These are phyloP conservation scores for Sonneratia alba DNA, from an alignment of 345 rosid species.

Conservation along the genomic window DNA sequence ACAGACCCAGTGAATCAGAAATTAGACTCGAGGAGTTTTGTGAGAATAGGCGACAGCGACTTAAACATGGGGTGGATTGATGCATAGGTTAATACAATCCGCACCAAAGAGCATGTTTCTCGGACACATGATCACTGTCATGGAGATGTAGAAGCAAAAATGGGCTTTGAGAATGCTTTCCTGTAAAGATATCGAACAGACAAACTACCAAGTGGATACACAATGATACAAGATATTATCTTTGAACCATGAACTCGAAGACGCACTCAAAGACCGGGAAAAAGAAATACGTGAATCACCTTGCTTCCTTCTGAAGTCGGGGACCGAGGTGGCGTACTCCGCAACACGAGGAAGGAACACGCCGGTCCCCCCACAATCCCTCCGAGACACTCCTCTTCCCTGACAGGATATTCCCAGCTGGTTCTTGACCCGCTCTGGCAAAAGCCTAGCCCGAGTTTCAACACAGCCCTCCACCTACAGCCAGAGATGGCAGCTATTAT, in stretches of 20 bases:
- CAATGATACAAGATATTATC: not conserved
- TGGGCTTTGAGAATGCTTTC: not conserved
- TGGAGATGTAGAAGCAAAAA: not conserved
- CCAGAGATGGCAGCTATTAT: not conserved
- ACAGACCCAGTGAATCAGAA: not conserved
- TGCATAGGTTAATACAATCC: not conserved
- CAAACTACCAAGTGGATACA: not conserved
- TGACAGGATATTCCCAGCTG: constrained; percentile 12
- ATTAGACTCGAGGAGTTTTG: too few relatives aligned
- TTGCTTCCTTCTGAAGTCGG: constrained; percentile 17
- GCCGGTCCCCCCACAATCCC: constrained; percentile 38
- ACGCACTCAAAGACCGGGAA: not conserved
- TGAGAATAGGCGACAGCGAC: too few relatives aligned
- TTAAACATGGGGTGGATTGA: not conserved
- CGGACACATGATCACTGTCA: not conserved
- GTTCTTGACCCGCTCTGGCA: not conserved
- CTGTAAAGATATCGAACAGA: not conserved
- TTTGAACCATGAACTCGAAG: not conserved
- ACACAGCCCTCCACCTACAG: not conserved
- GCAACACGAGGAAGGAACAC: constrained; percentile 43
- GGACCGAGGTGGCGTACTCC: constrained; percentile 3
- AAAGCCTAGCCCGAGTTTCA: not conserved
- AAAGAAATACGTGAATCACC: constrained; percentile 4
- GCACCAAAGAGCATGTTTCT: not conserved
- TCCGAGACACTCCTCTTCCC: constrained; percentile 16